phyloP scores from a whole-genome alignment of 768 basidiomycete species.

The Agrocybe pediades region DNA sequence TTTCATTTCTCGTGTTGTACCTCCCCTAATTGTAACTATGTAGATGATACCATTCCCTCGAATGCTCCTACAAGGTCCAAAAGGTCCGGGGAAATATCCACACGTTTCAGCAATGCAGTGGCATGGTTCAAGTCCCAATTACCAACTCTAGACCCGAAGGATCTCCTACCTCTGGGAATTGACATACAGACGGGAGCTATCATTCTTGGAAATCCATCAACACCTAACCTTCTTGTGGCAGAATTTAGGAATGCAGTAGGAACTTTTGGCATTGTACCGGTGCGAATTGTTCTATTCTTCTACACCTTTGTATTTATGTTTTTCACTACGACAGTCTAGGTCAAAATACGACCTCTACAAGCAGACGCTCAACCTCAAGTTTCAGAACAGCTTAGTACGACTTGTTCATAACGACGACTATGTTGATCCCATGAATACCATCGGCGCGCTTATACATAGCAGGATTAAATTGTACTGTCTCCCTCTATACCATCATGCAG shows the following conservation, averaged over 20 bases:
- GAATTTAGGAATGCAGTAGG: conserved; percentile 82
- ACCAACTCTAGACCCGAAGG: conserved; percentile 76
- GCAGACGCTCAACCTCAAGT: conserved; percentile 71
- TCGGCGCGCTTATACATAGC: conserved; percentile 65
- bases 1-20: background rate
- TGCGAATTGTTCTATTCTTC: conserved; percentile 35
- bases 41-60: conserved; percentile 28
- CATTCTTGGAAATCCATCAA: conserved; percentile 84
- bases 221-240: conserved; percentile 76
- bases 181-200: conserved; percentile 80
- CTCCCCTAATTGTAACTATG: background rate
- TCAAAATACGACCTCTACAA: conserved; percentile 86
- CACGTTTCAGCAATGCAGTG: conserved; percentile 39
- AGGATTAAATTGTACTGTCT: conserved; percentile 50
- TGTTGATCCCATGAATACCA: conserved; percentile 60
- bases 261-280: conserved; percentile 77
- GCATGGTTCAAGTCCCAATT: conserved; percentile 61
- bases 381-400: conserved; percentile 63
- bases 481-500: background rate
- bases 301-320: conserved; percentile 6
- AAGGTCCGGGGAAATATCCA: conserved; percentile 34
- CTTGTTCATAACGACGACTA: conserved; percentile 79
- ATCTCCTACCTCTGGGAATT: conserved; percentile 85
- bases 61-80: conserved; percentile 32
- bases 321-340: conserved; percentile 53